Base-by-base conservation (phyloP, 2,329 filamentous ascomycete species). In the Talaromyces sp. region DNA sequence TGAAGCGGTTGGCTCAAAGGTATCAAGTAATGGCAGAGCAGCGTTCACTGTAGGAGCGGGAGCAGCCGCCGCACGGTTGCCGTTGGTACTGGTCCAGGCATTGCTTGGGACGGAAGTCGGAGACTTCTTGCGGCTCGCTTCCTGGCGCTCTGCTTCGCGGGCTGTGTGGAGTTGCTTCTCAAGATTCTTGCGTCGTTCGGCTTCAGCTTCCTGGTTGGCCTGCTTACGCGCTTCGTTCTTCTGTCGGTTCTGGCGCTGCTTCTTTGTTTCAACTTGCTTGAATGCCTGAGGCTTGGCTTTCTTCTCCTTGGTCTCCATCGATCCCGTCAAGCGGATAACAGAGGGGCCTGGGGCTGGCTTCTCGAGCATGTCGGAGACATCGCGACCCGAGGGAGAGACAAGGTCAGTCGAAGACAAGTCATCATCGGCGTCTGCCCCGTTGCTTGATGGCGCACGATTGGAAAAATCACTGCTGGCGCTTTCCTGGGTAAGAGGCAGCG, bases 331-430 rank as follows among this genome's bases (percentile, higher is more conserved):
- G 67, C 91, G 91, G 67, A 97, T 83, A 57, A 96, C 87, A 0
- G 89, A 88, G 27, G 92, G 90, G 62, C 87, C 90, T 45, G 87
- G 76, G 2, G 86, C 78, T 50, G 86, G 80, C 58, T 90, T 83
- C 79, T 96, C 93, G 16, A 98, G 88, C 94, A 98, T 98, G 79
- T 97, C 94, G 63, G 90, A 90, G 65, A 97, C 87, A 74, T 91
- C 91, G 63, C 85, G 87, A 66, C 86, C 84, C 33, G 74, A 72
- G 24, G 75, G 68, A 22, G 73, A 69, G 91, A 93, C 52, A 83
- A 82, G 65, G 85, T 66, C 64, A 24, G 59, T 83, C 8, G 90
- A 83, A 3, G 92, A 93, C 71, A 89, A 82, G 72, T 96, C 92
- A 72, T 96, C 91, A 72, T 95, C 92, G 14, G 89, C 91, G 74